Evolutionary conservation across 2,329 filamentous ascomycete species (phyloP).

Genomic region (Hypomyces perniciosus): DNA sequence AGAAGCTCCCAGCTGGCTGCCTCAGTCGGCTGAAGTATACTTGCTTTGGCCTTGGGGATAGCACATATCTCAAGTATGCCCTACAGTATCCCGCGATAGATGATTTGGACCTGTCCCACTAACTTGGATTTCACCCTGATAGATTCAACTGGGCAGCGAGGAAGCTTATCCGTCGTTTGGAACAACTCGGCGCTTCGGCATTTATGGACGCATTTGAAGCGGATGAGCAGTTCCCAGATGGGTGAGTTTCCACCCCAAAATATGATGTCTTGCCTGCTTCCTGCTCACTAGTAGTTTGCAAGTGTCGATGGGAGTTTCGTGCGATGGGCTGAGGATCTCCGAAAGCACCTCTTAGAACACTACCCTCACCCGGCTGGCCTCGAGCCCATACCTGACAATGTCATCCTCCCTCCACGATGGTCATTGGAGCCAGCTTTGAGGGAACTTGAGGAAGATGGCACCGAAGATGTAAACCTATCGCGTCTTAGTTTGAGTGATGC

Average conservation of each 20-base stretch:
- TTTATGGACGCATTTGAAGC: slow-evolving; percentile 77
- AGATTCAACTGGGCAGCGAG: slow-evolving; percentile 91
- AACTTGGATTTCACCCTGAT: slow-evolving; percentile 4
- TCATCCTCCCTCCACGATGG: slow-evolving; percentile 69
- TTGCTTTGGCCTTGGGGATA: slow-evolving; percentile 88
- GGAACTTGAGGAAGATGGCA: neutral
- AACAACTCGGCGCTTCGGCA: slow-evolving; percentile 74
- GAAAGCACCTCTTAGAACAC: slow-evolving; percentile 56
- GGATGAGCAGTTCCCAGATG: slow-evolving; percentile 90
- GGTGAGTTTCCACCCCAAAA: slow-evolving; percentile 46
- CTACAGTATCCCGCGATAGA: neutral
- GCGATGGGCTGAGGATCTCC: slow-evolving; percentile 67
- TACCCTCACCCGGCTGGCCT: slow-evolving; percentile 65
- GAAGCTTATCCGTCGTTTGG: slow-evolving; percentile 77
- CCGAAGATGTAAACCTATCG: slow-evolving; percentile 5
- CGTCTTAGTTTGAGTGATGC: slow-evolving; percentile 11
- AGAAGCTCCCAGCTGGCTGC: slow-evolving; percentile 66
- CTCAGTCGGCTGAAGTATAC: slow-evolving; percentile 67
- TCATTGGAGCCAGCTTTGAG: slow-evolving; percentile 26
- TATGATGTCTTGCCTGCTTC: neutral
- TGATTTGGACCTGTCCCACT: neutral
- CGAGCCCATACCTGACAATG: slow-evolving; percentile 65
- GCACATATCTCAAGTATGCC: slow-evolving; percentile 79
- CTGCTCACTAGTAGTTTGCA: neutral
- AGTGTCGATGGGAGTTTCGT: slow-evolving; percentile 79